Evolutionary conservation across 495 filamentous ascomycete species (phyloP), one percentile per base, ranked within the genome.

Genomic region (Arthonia radiata): DNA sequence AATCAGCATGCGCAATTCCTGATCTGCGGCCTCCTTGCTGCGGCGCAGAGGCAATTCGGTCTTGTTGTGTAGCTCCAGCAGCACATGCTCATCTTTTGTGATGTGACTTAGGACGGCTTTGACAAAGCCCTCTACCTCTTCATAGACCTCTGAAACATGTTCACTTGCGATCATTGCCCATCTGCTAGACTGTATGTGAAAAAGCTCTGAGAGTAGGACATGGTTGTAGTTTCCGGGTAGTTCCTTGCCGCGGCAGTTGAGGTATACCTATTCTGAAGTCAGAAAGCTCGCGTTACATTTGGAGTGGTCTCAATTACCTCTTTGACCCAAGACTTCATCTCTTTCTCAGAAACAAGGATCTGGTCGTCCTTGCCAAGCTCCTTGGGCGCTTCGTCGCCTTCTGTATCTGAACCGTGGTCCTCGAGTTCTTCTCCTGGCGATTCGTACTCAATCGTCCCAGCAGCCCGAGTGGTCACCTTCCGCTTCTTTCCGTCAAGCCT

Each of bases 91-190:
- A 22, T 70, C 53, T 3, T 27, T 30, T 23, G 53, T 61, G 2
- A 52, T 32, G 8, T 27, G 13, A 1, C 35, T 12, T 12, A 71
- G 29, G 0, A 50, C 31, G 2, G 31, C 34, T 0, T 33, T 15
- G 15, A 61, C 61, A 34, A 62, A 71, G 3, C 13, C 29, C 18
- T 67, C 56, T 1, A 67, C 48, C 24, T 26, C 12, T n/a, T n/a
- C 61, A 34, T 61, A 71, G 3, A 13, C 29, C 18, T 67, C 56
- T 1, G 66, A 47, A 10, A 11, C 12, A 26, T 26, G 24, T 8
- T 26, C 12, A 8, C 15, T 13, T 13, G 13, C 13, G 13, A 26
- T 26, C 13, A 11, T 6, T 8, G n/a, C 5, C 24, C 24, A 26
- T 13, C 24, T 26, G 24, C 24, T 26, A 6, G 24, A 26, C 12